A percentile compares a stretch with the other conserved stretches of the same genome.
Evolutionary conservation across 1,284 basidiomycete genomes (phyloP).

Genomic region (Heterobasidion parviporum): DNA sequence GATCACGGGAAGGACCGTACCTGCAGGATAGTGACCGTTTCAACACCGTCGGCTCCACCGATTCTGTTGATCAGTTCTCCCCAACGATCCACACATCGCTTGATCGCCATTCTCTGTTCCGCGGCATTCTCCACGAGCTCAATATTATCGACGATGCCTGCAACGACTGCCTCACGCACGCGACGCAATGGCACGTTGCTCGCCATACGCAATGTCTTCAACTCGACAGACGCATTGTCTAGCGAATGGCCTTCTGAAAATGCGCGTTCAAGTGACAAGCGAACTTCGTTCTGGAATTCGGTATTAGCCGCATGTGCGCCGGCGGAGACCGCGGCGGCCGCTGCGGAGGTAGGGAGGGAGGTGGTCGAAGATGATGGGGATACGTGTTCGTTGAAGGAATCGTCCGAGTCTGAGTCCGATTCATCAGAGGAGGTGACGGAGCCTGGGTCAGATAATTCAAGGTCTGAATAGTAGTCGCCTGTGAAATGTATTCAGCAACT

Average conservation of each 20-base stretch:
- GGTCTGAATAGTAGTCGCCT: constrained; percentile 58
- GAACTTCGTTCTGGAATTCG: constrained; percentile 76
- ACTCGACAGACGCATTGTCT: constrained; percentile 86
- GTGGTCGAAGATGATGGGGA: constrained; percentile 28
- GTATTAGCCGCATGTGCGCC: constrained; percentile 37
- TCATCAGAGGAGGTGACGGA: constrained; percentile 36
- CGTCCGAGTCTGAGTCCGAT: constrained; percentile 17
- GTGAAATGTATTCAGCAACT: not conserved
- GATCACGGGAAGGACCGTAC: constrained; percentile 26
- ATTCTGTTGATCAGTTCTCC: constrained; percentile 65
- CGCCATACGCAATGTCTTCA: constrained; percentile 93
- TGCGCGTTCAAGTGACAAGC: constrained; percentile 78
- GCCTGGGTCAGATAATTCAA: constrained; percentile 49
- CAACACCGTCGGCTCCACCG: constrained; percentile 68
- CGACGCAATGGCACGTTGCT: constrained; percentile 76
- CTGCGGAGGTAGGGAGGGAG: constrained; percentile 32
- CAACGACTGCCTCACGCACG: constrained; percentile 75
- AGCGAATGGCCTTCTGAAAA: constrained; percentile 87
- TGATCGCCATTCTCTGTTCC: constrained; percentile 56
- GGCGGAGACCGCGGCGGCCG: constrained; percentile 24
- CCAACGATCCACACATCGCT: constrained; percentile 55
- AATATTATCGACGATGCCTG: constrained; percentile 63
- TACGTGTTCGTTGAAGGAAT: constrained; percentile 21
- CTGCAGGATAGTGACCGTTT: constrained; percentile 66
- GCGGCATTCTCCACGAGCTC: constrained; percentile 41